Conservation (phyloP, 768 basidiomycete genomes). For the Crucibulum laeve region DNA sequence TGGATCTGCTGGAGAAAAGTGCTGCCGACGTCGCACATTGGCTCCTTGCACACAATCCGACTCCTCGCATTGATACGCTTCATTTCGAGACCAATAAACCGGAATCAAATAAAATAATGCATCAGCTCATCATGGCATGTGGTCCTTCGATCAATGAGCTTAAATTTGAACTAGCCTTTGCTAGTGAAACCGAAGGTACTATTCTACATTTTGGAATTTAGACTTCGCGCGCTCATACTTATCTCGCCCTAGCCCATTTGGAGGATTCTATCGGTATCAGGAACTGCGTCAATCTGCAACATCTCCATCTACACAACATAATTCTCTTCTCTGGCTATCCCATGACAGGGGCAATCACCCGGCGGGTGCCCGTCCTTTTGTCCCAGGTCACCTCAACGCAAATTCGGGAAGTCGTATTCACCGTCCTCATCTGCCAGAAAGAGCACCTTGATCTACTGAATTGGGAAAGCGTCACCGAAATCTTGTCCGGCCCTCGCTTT, state of each 20-base stretch:
- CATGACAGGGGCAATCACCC: neutral
- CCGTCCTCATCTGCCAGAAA: neutral
- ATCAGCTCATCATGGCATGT: neutral
- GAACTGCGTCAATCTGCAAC: neutral
- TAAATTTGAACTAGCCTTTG: neutral
- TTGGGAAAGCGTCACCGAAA: neutral
- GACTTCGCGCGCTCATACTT: neutral
- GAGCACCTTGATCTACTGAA: neutral
- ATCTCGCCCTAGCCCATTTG: neutral
- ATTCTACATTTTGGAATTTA: neutral
- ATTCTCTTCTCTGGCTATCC: neutral
- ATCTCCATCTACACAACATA: neutral
- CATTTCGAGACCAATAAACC: neutral
- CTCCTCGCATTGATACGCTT: neutral
- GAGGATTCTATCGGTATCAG: neutral
- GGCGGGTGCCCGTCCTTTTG: neutral
- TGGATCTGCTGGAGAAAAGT: neutral
- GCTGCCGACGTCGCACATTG: neutral
- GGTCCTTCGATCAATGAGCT: neutral
- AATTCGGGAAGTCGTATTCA: neutral
- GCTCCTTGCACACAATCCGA: neutral
- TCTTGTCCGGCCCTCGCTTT: neutral
- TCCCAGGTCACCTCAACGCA: neutral
- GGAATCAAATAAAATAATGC: neutral
- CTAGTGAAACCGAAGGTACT: neutral